A percentile compares a stretch with the other conserved stretches of the same genome.
These are phyloP conservation scores for Penicillium lividum DNA, from an alignment of 495 filamentous ascomycete species.

Conservation along the genomic window DNA sequence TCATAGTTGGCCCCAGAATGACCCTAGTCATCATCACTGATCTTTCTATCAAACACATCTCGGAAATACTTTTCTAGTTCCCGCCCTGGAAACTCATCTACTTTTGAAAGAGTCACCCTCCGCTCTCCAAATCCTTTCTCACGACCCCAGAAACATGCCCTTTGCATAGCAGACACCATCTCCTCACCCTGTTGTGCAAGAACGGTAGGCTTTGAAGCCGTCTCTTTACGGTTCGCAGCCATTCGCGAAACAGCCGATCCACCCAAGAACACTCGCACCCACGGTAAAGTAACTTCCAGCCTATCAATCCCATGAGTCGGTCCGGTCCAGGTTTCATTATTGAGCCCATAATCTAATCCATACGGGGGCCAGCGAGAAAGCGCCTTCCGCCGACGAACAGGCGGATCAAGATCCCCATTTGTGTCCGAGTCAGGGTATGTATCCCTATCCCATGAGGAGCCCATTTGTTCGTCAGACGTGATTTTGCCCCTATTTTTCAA, in stretches of 20 bases:
- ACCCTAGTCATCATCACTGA: slow-evolving; percentile 7
- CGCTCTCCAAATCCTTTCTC: slow-evolving; percentile 38
- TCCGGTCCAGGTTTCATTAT: slow-evolving; percentile 21
- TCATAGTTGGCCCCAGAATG: background rate
- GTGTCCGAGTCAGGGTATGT: slow-evolving; percentile 11
- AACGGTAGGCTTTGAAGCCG: slow-evolving; percentile 15
- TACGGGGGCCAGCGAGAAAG: slow-evolving; percentile 45
- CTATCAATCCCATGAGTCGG: slow-evolving; percentile 19
- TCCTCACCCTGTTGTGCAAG: slow-evolving; percentile 37
- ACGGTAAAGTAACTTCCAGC: slow-evolving; percentile 37
- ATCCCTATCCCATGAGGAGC: slow-evolving; percentile 9
- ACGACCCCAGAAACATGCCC: slow-evolving; percentile 44
- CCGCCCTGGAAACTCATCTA: background rate
- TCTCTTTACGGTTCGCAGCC: background rate
- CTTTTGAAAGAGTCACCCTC: slow-evolving; percentile 27
- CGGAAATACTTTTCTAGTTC: slow-evolving; percentile 27
- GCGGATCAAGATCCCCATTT: slow-evolving; percentile 4
- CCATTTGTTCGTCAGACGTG: slow-evolving; percentile 2
- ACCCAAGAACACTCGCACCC: slow-evolving; percentile 30
- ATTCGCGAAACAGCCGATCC: background rate
- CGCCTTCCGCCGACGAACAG: slow-evolving; percentile 36
- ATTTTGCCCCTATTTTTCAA: slow-evolving; percentile 14
- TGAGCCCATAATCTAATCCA: slow-evolving; percentile 38
- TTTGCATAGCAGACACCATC: slow-evolving; percentile 42
- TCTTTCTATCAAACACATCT: slow-evolving; percentile 18